These are phyloP conservation scores for Phallus indusiatus DNA, from an alignment of 768 basidiomycete genomes.

Conservation along the genomic window DNA sequence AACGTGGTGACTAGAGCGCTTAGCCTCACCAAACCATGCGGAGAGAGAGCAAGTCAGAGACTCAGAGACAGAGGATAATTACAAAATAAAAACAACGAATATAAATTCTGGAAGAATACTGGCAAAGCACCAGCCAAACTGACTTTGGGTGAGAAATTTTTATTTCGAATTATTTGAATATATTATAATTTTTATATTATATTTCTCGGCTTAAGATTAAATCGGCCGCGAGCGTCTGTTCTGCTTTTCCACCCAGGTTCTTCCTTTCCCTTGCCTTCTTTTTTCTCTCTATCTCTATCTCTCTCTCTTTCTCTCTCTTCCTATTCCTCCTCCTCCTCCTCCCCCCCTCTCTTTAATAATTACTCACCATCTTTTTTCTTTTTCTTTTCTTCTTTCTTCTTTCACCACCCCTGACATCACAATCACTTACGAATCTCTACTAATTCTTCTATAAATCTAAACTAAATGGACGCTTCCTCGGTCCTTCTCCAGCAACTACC, in stretches of 20 bases:
- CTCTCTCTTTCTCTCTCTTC: not conserved
- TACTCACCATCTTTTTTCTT: not conserved
- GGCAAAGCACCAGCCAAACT: no score
- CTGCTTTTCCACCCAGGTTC: not conserved
- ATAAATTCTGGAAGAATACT: no score
- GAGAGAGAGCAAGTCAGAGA: not conserved
- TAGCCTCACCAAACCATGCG: not conserved
- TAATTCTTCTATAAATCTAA: not conserved
- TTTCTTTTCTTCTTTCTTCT: not conserved
- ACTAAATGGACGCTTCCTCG: not conserved
- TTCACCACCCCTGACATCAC: not conserved
- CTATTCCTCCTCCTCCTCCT: not conserved
- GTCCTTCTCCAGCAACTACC: not conserved
- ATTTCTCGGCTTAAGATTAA: not conserved
- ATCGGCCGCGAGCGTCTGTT: not conserved
- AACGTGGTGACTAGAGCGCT: not conserved
- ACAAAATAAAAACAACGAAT: not conserved
- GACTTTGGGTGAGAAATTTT: not conserved
- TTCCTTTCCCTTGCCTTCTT: not conserved
- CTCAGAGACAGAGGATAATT: not conserved
- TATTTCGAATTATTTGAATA: not conserved
- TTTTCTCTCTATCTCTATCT: not conserved
- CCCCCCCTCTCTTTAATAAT: not conserved
- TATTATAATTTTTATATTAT: no score
- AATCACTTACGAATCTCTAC: not conserved